Percentiles rank a stretch among this genome's conserved stretches.
These are phyloP conservation scores for Purshia tridentata DNA, from an alignment of 306 rosid genomes.

Conservation along the genomic window DNA sequence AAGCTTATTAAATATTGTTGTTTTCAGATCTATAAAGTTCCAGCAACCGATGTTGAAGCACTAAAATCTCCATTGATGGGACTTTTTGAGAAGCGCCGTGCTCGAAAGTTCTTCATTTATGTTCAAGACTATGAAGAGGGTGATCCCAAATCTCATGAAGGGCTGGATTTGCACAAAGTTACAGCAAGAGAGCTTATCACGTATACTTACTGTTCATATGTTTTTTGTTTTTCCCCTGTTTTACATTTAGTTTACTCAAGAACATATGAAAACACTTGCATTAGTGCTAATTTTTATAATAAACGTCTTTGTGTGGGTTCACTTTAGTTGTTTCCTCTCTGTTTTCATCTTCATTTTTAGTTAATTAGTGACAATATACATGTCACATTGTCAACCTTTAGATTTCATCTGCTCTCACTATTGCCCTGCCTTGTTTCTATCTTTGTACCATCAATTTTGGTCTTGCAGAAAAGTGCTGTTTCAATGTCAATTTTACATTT, in stretches of 20 bases:
- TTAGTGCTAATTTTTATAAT: too few species aligned
- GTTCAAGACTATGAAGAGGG: conserved; percentile 66
- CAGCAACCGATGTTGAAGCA: conserved; percentile 79
- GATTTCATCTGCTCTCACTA: too few species aligned
- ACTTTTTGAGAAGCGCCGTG: conserved; percentile 79
- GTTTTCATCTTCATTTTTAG: too few species aligned
- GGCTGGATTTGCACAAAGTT: conserved; percentile 60
- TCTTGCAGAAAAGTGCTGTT: too few species aligned
- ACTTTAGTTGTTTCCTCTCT: too few species aligned
- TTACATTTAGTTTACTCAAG: too few species aligned
- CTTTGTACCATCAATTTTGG: too few species aligned
- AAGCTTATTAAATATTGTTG: not conserved
- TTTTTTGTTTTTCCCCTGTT: not conserved
- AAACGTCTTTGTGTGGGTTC: too few species aligned
- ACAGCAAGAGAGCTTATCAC: conserved; percentile 71
- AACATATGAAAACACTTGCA: too few species aligned
- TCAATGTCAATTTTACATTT: not conserved
- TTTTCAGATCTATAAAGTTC: conserved; percentile 66
- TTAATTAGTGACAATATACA: too few species aligned
- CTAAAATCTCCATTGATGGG: conserved; percentile 76
- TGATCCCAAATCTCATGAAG: conserved; percentile 81
- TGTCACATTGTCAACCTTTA: too few species aligned
- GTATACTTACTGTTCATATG: conserved; percentile 30
- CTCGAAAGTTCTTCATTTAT: conserved; percentile 70
- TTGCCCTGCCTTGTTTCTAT: too few species aligned